Conservation (phyloP, 1,139 yeast species). For the Hemisphaericaspora xylanilytica region DNA sequence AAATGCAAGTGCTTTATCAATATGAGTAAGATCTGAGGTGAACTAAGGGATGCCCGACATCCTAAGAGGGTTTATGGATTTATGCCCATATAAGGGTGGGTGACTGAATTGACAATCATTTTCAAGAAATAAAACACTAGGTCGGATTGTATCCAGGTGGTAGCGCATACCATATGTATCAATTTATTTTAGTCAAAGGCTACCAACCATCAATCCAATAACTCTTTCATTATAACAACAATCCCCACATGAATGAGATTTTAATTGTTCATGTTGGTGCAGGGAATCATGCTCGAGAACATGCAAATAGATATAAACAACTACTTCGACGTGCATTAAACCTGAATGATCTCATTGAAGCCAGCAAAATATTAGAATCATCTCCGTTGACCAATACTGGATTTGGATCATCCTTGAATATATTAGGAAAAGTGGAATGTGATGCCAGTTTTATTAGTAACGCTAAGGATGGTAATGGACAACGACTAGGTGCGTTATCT, state of each 20-base stretch:
- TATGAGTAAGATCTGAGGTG: too few species aligned
- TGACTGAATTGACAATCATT: too few species aligned
- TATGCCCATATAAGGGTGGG: too few species aligned
- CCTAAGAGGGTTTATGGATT: too few species aligned
- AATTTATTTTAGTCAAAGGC: too few species aligned
- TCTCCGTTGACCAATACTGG: conserved; percentile 56
- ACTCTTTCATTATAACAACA: too few species aligned
- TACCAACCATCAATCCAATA: too few species aligned
- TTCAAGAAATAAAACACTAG: too few species aligned
- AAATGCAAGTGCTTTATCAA: too few species aligned
- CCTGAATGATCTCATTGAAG: conserved; percentile 12
- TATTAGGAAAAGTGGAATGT: conserved; percentile 48
- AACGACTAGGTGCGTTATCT: conserved; percentile 20
- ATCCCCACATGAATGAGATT: conserved; percentile 8
- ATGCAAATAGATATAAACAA: conserved; percentile 19
- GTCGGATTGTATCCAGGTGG: too few species aligned
- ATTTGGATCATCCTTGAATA: conserved; percentile 50
- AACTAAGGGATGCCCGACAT: too few species aligned
- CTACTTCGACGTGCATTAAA: conserved; percentile 24
- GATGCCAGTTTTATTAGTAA: conserved; percentile 42
- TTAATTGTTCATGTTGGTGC: conserved; percentile 40
- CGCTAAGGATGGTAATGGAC: conserved; percentile 1
- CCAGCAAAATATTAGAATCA: conserved; percentile 38
- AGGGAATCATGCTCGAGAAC: conserved; percentile 28
- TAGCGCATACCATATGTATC: too few species aligned